A percentile compares a stretch with the other conserved stretches of the same genome.
Evolutionary conservation across 106 monocot genomes (phyloP).

Genomic region (Iris macrosiphon): DNA sequence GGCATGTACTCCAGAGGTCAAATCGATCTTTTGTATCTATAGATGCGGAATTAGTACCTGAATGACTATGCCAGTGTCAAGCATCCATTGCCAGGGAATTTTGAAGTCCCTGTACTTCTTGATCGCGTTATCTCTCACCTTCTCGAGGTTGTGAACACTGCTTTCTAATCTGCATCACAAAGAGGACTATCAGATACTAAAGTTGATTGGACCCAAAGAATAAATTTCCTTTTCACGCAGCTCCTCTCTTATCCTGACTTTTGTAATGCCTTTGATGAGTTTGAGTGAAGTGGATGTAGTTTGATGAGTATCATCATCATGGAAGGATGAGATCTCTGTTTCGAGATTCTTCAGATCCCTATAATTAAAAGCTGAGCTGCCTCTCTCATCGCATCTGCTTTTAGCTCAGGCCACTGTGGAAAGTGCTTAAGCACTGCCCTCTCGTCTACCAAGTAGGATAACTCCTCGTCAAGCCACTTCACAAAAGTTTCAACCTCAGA

Average conservation of each 20-base stretch:
- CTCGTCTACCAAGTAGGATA: conserved; percentile 60
- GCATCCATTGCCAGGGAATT: conserved; percentile 19
- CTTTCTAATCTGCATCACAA: conserved; percentile 5
- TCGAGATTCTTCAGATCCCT: conserved; percentile 47
- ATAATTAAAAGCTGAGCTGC: conserved; percentile 48
- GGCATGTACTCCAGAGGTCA: too few relatives aligned
- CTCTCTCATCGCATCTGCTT: conserved; percentile 69
- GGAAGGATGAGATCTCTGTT: conserved; percentile 40
- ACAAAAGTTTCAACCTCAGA: conserved; percentile 51
- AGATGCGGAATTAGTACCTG: too few relatives aligned
- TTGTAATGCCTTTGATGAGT: conserved; percentile 19
- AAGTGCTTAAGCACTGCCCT: conserved; percentile 71
- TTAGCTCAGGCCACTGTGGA: conserved; percentile 50
- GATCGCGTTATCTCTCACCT: conserved; percentile 4
- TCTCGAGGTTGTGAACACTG: not conserved
- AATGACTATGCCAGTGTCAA: not conserved
- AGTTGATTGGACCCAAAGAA: too few relatives aligned
- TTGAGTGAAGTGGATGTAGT: conserved; percentile 22
- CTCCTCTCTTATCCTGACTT: not conserved
- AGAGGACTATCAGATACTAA: too few relatives aligned
- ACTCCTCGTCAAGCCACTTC: conserved; percentile 63
- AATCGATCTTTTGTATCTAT: too few relatives aligned
- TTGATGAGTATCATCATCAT: conserved; percentile 23
- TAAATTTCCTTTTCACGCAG: conserved; percentile 62
- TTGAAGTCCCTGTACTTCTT: conserved; percentile 3